phyloP scores from a whole-genome alignment of 2,329 filamentous ascomycete genomes.

The Conoideocrella luteorostrata region DNA sequence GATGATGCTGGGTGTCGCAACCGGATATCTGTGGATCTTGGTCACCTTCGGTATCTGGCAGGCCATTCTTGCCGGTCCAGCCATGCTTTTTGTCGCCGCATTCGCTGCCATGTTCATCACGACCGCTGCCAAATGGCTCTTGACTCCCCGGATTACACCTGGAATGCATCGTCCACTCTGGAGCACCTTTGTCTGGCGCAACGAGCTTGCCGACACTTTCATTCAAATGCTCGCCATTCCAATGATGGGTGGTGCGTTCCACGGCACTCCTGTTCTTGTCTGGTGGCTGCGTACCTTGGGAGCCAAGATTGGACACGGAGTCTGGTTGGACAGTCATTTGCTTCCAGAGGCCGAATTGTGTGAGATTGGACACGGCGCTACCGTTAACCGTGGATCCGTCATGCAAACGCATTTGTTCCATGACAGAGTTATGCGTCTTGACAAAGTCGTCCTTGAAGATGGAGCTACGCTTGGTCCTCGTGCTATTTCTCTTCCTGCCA shows the following conservation, averaged over 20 bases:
- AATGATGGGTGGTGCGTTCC: slow-evolving; percentile 11
- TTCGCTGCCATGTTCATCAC: slow-evolving; percentile 9
- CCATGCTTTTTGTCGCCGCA: slow-evolving; percentile 6
- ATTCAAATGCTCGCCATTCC: slow-evolving; percentile 32
- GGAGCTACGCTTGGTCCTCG: slow-evolving; percentile 15
- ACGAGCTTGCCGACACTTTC: slow-evolving; percentile 53
- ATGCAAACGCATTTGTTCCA: slow-evolving; percentile 17
- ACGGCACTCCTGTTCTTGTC: slow-evolving; percentile 15
- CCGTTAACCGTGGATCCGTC: slow-evolving; percentile 15
- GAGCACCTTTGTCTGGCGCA: slow-evolving; percentile 19
- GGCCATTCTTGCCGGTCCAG: slow-evolving; percentile 11
- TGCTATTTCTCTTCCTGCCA: slow-evolving; percentile 14
- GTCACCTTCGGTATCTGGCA: slow-evolving; percentile 10
- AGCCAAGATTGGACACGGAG: slow-evolving; percentile 15
- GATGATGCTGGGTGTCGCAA: slow-evolving; percentile 4
- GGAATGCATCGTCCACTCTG: slow-evolving; percentile 16
- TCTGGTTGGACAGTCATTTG: slow-evolving; percentile 17
- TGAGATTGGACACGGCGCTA: slow-evolving; percentile 13
- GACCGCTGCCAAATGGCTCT: slow-evolving; percentile 14
- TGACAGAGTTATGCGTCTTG: slow-evolving; percentile 17
- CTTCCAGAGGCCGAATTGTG: slow-evolving; percentile 16
- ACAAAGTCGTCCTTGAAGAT: slow-evolving; percentile 12
- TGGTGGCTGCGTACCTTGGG: slow-evolving; percentile 15
- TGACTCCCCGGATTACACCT: slow-evolving; percentile 12
- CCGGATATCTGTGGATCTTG: slow-evolving; percentile 10